Evolutionary conservation across 2,329 filamentous ascomycete genomes (phyloP), one percentile per base, ranked within the genome.

Genomic region (Akanthomyces muscarius): DNA sequence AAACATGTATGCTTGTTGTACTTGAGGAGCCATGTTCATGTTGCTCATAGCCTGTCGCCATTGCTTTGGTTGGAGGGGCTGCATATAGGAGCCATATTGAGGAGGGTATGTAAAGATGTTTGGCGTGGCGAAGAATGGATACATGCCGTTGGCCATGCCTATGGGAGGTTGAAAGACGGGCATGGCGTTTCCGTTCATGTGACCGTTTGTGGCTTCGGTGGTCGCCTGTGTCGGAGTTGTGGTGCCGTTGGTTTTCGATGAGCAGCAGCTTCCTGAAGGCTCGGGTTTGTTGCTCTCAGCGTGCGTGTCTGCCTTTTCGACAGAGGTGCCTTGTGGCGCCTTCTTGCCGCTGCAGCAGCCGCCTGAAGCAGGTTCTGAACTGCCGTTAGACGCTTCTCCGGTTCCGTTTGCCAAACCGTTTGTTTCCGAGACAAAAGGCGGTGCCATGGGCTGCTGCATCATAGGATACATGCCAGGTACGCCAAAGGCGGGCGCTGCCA

Each of bases 71-170:
- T 84, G 80, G 11, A 85, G 74, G 5, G 83, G 83, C 56, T 84
- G 81, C 66, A 82, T 75, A 67, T 78, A 84, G 0, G 83, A 84
- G 8, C 83, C 83, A 68, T 82, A 83, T 25, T 82, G 77, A 3
- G 82, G 75, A 5, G 83, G 82, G 57, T 84, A 84, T 10, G 80
- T 80, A 65, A 82, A 84, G 18, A 83, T 72, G 18, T 77, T 80
- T 2, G 77, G 76, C 42, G 80, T 78, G 5, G 75, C 68, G 58
- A 76, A 79, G 68, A 76, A 78, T 7, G 73, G 69, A 65, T 76
- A 77, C 65, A 78, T 73, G 64, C 75, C 73, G 58, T 76, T 75
- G 1, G 73, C 70, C 68, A 80, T 72, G 53, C 72, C 68, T 30
- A 77, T 70, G 0, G 74, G 69, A 3, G 72, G 61, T 44, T 74